Evolutionary conservation across 164 flowering plant genomes (phyloP).

Genomic region (Nymphaea thermarum): DNA sequence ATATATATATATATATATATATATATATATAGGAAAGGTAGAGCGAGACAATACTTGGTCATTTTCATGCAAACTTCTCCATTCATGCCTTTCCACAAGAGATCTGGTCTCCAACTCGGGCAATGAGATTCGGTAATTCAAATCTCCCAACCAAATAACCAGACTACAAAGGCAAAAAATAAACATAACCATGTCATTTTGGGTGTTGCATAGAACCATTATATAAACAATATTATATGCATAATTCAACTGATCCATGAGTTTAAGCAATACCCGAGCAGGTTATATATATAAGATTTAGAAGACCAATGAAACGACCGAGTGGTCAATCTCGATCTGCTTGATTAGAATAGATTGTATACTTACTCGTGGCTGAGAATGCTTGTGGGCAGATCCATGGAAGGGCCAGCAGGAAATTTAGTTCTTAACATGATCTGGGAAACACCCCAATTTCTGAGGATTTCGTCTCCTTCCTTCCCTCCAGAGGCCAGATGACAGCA

Average conservation of each 20-base stretch:
- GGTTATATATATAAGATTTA: no score
- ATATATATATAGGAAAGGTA: neutral
- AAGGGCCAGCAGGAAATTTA: conserved; percentile 42
- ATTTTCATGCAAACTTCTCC: conserved; percentile 12
- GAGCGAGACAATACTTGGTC: neutral
- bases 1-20: no score
- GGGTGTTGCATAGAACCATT: no score
- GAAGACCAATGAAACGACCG: neutral
- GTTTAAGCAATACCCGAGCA: no score
- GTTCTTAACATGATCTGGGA: conserved; percentile 44
- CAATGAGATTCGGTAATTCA: conserved; percentile 26
- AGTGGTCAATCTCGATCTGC: neutral
- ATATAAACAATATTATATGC: no score
- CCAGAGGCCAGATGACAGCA: conserved; percentile 75
- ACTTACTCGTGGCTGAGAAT: conserved; percentile 70
- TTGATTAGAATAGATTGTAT: neutral
- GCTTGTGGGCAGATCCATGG: conserved; percentile 33
- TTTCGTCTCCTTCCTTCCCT: conserved; percentile 47
- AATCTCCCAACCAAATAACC: conserved; percentile 25
- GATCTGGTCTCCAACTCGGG: conserved; percentile 18
- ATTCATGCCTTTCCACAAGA: conserved; percentile 14
- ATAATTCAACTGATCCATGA: no score
- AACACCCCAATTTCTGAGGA: conserved; percentile 38
- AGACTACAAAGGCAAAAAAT: conserved; percentile 9
- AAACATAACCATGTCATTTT: neutral